Conservation (phyloP, 495 filamentous ascomycete genomes). For the Penicillium parvum region DNA sequence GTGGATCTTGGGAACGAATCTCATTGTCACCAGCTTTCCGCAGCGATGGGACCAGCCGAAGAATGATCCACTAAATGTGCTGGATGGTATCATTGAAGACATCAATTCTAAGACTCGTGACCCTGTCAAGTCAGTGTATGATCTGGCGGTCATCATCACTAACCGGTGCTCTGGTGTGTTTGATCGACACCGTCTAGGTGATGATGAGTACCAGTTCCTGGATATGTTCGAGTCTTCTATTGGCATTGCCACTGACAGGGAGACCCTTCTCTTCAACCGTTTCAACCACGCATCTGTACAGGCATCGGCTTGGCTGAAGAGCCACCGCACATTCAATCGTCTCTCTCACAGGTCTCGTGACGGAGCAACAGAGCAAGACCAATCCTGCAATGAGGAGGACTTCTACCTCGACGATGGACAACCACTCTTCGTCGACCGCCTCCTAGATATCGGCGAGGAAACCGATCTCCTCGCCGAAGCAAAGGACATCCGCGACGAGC, state of each 20-base stretch:
- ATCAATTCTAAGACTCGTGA: slow-evolving; percentile 66
- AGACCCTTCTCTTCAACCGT: slow-evolving; percentile 58
- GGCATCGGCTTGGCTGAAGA: slow-evolving; percentile 58
- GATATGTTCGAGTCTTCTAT: slow-evolving; percentile 71
- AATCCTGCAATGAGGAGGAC: slow-evolving; percentile 12
- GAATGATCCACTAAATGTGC: slow-evolving; percentile 60
- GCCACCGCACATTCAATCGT: slow-evolving; percentile 50
- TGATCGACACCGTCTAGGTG: slow-evolving; percentile 56
- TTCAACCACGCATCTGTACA: slow-evolving; percentile 60
- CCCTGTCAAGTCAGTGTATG: slow-evolving; percentile 58
- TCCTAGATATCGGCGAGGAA: slow-evolving; percentile 65
- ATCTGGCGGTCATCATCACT: slow-evolving; percentile 62
- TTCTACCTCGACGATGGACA: slow-evolving; percentile 25
- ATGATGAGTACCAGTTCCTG: slow-evolving; percentile 63
- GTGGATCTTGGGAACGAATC: slow-evolving; percentile 61
- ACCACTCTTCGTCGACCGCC: slow-evolving; percentile 56
- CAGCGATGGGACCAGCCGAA: slow-evolving; percentile 68
- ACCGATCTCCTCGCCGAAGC: slow-evolving; percentile 61
- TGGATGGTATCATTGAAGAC: slow-evolving; percentile 62
- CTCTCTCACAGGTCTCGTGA: slow-evolving; percentile 27
- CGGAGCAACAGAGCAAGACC: slow-evolving; percentile 5
- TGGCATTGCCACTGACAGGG: slow-evolving; percentile 58
- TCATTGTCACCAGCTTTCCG: slow-evolving; percentile 64
- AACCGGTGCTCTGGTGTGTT: slow-evolving; percentile 62
- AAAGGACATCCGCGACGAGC: slow-evolving; percentile 69